Evolutionary conservation across 495 filamentous ascomycete species (phyloP), one percentile per base, ranked within the genome.

Genomic region (Chlorociboria aeruginascens): DNA sequence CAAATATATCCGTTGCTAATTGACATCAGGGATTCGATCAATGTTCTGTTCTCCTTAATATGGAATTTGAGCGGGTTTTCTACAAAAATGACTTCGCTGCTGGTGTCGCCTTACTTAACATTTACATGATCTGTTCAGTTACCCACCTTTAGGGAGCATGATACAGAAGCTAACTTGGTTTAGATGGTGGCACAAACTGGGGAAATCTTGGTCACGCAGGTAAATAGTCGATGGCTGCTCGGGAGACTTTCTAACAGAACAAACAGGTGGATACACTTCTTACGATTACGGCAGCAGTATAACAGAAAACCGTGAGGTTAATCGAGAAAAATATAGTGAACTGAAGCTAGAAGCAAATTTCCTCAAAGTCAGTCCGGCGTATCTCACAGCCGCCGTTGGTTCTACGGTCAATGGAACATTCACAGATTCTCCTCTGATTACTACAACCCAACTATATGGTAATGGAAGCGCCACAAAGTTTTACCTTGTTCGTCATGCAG

Each of bases 61-160:
- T 77, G 32, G 79, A 88, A 53, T 86, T 86, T 51, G 80, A 85
- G 51, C 65, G 85, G 30, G 81, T 90, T 4, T 83, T 86, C 54
- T 86, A 88, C 60, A 89, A 89, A 72, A 87, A 90, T 54, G 71
- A 80, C 57, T 79, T 80, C 43, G 77, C 75, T 32, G 76, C 79
- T 39, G 78, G 74, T 30, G 69, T 74, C 31, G 69, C 69, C 1
- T 71, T 84, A 29, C 64, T 85, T 45, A 81, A 79, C 40, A 56
- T 83, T 13, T 85, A 87, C 59, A 88, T 87, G 83, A 78, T 77
- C 57, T 45, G 64, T 54, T 46, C n/a, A 36, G 51, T 45, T 46
- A 32, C 12, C 12, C 6, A 7, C 10, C 14, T 43, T 47, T 1
- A 12, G 10, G n/a, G 7, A 45, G 43, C 40, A 48, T 59, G 56